Percentiles rank a stretch among this genome's conserved stretches.
Conservation (phyloP, 805 yeast genomes). For the Priceomyces medius region DNA sequence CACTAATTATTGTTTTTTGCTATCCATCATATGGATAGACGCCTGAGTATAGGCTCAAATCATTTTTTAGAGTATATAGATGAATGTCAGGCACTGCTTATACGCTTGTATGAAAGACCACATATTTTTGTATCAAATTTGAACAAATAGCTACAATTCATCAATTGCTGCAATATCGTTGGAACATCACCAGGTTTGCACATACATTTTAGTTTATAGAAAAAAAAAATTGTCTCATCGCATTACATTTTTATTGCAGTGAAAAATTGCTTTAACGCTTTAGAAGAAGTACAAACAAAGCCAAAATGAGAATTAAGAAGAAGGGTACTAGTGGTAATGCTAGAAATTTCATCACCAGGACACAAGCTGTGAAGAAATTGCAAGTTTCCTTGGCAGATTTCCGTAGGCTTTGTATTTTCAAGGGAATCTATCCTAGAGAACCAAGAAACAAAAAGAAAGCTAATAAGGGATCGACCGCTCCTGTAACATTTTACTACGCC, state of each 20-base stretch:
- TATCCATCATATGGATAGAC: too few species aligned
- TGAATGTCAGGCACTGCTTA: too few species aligned
- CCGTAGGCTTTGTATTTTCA: conserved; percentile 94
- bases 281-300: not conserved
- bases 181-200: conserved; percentile 3
- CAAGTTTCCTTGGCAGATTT: conserved; percentile 96
- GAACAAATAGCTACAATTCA: too few species aligned
- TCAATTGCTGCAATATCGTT: conserved; percentile 3
- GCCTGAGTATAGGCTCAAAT: too few species aligned
- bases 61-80: too few species aligned
- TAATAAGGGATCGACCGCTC: conserved; percentile 96
- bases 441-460: conserved; percentile 96
- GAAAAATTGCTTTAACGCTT: conserved; percentile 2
- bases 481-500: conserved; percentile 87
- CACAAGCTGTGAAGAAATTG: conserved; percentile 88
- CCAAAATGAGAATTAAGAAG: conserved; percentile 71
- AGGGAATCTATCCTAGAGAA: conserved; percentile 96
- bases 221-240: conserved; percentile 2
- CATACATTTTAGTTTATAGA: conserved; percentile 1
- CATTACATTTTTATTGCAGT: not conserved
- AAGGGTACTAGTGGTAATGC: conserved; percentile 87
- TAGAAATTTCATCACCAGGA: conserved; percentile 86
- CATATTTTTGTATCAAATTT: too few species aligned
- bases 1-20: not conserved
- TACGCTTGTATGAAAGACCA: too few species aligned